Conservation (phyloP, 2,329 filamentous ascomycete species). For the Pseudofabraea citricarpa region DNA sequence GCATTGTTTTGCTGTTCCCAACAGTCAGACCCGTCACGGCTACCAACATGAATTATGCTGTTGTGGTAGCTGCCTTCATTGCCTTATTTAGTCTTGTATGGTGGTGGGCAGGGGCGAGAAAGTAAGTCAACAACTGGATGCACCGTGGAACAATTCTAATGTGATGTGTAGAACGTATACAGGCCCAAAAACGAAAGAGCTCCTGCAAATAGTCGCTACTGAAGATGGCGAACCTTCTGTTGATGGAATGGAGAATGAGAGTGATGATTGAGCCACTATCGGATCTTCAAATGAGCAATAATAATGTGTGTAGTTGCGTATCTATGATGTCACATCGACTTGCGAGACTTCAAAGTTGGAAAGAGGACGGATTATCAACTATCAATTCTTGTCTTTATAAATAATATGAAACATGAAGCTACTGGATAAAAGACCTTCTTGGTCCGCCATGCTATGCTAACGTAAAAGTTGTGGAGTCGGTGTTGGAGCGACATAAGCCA, state of each 20-base stretch:
- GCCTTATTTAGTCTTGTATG: slow-evolving; percentile 43
- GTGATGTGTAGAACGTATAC: slow-evolving; percentile 44
- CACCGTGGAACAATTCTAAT: slow-evolving; percentile 1
- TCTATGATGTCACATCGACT: too few species aligned
- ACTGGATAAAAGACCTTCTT: too few species aligned
- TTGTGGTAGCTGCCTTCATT: slow-evolving; percentile 39
- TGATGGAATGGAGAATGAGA: background rate
- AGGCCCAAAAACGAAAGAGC: slow-evolving; percentile 52
- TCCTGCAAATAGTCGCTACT: slow-evolving; percentile 35
- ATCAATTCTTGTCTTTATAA: too few species aligned
- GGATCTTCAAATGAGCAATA: too few species aligned
- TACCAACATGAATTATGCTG: slow-evolving; percentile 47
- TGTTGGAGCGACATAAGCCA: too few species aligned
- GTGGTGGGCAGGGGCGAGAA: slow-evolving; percentile 34
- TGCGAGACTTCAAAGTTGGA: too few species aligned
- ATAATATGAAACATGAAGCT: too few species aligned
- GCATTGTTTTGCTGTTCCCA: slow-evolving; percentile 53
- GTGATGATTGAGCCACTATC: too few species aligned
- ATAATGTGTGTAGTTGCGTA: too few species aligned
- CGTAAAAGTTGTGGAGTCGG: too few species aligned
- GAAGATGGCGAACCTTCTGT: slow-evolving; percentile 14
- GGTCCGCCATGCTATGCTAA: too few species aligned
- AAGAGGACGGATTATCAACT: too few species aligned
- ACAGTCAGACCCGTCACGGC: slow-evolving; percentile 39
- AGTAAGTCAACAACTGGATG: background rate